A percentile compares a stretch with the other conserved stretches of the same genome.
These are phyloP conservation scores for Aleurites moluccanus DNA, from an alignment of 441 rosid genomes.

Conservation along the genomic window DNA sequence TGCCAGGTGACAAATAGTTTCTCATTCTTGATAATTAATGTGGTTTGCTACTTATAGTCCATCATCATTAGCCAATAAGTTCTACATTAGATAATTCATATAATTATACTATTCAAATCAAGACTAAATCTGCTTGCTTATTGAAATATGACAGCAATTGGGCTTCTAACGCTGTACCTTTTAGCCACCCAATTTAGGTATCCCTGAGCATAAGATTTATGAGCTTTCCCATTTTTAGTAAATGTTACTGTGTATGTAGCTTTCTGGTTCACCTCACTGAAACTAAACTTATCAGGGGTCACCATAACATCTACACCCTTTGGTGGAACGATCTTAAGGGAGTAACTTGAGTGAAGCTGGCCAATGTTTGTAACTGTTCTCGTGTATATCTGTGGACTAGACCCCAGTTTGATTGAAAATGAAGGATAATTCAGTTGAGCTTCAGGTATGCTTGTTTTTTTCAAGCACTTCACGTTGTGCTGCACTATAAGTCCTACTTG, in stretches of 20 bases:
- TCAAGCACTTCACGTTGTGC: conserved; percentile 30
- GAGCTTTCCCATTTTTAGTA: background rate
- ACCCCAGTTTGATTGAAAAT: conserved; percentile 34
- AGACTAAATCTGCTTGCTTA: background rate
- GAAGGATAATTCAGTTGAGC: conserved; percentile 56
- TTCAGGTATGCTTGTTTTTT: conserved; percentile 32
- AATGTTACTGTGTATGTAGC: conserved; percentile 31
- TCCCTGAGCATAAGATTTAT: conserved; percentile 22
- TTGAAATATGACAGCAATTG: conserved; percentile 28
- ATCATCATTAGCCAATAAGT: background rate
- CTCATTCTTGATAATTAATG: no score
- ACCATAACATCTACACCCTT: conserved; percentile 34
- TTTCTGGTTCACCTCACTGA: conserved; percentile 34
- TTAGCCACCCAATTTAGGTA: conserved; percentile 32
- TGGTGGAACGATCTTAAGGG: conserved; percentile 23
- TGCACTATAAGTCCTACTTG: conserved; percentile 30
- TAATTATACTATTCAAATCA: no score
- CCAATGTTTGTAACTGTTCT: conserved; percentile 52
- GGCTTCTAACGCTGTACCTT: conserved; percentile 30
- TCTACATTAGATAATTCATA: background rate
- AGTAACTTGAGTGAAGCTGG: conserved; percentile 27
- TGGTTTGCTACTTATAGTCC: no score
- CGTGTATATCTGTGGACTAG: conserved; percentile 32
- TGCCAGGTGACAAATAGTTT: no score
- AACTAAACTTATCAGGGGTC: conserved; percentile 28